A percentile compares a stretch with the other conserved stretches of the same genome.
These are phyloP conservation scores for Gloeostereum incarnatum DNA, from an alignment of 768 basidiomycete genomes.

Conservation along the genomic window DNA sequence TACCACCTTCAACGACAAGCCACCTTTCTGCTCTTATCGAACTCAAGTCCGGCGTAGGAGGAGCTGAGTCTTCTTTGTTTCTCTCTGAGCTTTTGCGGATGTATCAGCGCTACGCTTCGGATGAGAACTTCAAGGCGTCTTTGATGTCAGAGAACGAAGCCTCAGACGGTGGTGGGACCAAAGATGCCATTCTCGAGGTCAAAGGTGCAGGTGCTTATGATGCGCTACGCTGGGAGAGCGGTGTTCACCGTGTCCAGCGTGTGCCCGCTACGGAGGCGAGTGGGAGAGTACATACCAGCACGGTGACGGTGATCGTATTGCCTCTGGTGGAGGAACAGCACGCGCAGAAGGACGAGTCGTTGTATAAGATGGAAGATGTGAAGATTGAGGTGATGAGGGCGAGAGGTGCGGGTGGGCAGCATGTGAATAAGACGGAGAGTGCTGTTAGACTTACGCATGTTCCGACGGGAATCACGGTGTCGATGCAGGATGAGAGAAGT, in stretches of 20 bases:
- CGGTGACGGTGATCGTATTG: constrained; percentile 79
- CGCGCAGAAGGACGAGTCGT: constrained; percentile 49
- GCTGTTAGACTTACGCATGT: constrained; percentile 91
- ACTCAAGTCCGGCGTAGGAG: constrained; percentile 89
- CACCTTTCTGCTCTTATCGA: constrained; percentile 77
- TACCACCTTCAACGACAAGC: constrained; percentile 59
- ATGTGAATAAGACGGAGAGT: constrained; percentile 98
- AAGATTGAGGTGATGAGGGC: constrained; percentile 92
- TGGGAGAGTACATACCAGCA: constrained; percentile 89
- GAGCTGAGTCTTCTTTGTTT: constrained; percentile 82
- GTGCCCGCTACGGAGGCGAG: constrained; percentile 86
- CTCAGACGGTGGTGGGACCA: constrained; percentile 58
- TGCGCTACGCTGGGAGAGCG: constrained; percentile 79
- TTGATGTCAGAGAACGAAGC: constrained; percentile 50
- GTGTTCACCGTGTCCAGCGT: constrained; percentile 92
- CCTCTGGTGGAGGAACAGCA: constrained; percentile 69
- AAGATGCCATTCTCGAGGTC: constrained; percentile 74
- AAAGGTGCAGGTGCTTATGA: constrained; percentile 77
- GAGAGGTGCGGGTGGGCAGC: constrained; percentile 97
- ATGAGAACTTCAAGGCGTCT: constrained; percentile 48
- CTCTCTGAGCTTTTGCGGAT: constrained; percentile 69
- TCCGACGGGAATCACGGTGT: constrained; percentile 85
- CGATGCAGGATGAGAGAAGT: constrained; percentile 96
- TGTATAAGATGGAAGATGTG: constrained; percentile 77
- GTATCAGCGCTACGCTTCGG: constrained; percentile 63